Conservation (phyloP, 164 flowering plant species). For the Piper betle region DNA sequence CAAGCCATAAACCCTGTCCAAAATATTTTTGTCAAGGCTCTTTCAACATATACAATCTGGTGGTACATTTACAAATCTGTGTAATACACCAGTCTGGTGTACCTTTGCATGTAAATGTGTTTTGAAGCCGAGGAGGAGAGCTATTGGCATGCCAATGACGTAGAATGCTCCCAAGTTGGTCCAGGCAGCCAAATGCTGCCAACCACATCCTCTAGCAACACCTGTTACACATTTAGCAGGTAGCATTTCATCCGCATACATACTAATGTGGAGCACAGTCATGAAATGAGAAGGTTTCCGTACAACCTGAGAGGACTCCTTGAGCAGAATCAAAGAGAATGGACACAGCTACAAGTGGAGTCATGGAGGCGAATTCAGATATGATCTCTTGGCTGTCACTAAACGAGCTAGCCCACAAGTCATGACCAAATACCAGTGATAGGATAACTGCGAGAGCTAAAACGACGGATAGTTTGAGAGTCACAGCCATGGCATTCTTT, state of each 20-base stretch:
- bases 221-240: conserved; percentile 24
- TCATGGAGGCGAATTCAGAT: conserved; percentile 38
- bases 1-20: conserved; percentile 91
- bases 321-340: conserved; percentile 55
- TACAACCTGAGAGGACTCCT: conserved; percentile 65
- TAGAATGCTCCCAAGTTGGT: conserved; percentile 67
- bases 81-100: no score
- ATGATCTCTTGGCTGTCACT: conserved; percentile 37
- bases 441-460: conserved; percentile 34
- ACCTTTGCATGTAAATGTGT: conserved; percentile 43
- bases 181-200: conserved; percentile 73
- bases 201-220: conserved; percentile 88
- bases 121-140: conserved; percentile 44
- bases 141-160: conserved; percentile 55
- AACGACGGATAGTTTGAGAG: conserved; percentile 51
- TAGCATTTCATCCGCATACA: neutral
- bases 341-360: conserved; percentile 53
- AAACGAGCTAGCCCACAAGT: conserved; percentile 63
- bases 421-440: conserved; percentile 44
- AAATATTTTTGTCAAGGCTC: no score
- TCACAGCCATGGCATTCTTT: conserved; percentile 53
- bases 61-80: no score
- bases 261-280: neutral
- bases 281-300: neutral
- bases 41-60: no score